These are phyloP conservation scores for Vishniacozyma victoriae DNA, from an alignment of 768 basidiomycete genomes.

Conservation along the genomic window DNA sequence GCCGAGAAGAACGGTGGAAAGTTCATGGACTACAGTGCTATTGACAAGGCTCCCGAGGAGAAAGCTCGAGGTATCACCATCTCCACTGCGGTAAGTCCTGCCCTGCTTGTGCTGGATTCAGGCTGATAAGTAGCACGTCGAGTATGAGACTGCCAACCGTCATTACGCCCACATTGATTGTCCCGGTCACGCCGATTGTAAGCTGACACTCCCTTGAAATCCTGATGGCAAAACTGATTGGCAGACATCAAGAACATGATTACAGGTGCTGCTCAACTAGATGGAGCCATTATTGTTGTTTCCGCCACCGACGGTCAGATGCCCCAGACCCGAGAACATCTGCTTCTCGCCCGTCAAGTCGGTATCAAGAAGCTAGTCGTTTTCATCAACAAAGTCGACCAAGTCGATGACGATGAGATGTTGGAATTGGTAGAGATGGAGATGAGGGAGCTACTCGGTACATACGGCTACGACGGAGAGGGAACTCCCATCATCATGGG, in stretches of 20 bases:
- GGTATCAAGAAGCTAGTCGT: constrained; percentile 96
- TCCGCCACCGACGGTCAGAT: constrained; percentile 99
- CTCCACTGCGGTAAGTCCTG: constrained; percentile 63
- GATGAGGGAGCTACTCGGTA: constrained; percentile 88
- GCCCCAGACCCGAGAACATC: constrained; percentile 98
- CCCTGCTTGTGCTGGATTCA: background rate
- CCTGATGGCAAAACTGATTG: constrained; percentile 8
- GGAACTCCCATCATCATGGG: constrained; percentile 98
- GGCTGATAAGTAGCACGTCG: constrained; percentile 60
- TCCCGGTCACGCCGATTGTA: constrained; percentile 53
- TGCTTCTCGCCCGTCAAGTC: constrained; percentile 94
- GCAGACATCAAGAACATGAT: constrained; percentile 76
- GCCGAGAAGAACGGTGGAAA: constrained; percentile 62
- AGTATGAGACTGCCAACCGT: constrained; percentile 83
- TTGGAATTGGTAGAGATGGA: constrained; percentile 99
- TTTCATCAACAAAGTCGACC: constrained; percentile 99
- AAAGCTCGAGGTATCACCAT: constrained; percentile 99
- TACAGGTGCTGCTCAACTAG: constrained; percentile 97
- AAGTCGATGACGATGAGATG: constrained; percentile 95
- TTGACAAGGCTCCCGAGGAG: constrained; percentile 99
- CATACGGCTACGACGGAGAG: constrained; percentile 95
- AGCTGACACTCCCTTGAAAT: background rate
- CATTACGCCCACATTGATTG: constrained; percentile 99
- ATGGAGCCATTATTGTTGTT: constrained; percentile 62
- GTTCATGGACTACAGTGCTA: constrained; percentile 94